Base-by-base conservation (phyloP, 208 protist species). In the Polymyxa betae region DNA sequence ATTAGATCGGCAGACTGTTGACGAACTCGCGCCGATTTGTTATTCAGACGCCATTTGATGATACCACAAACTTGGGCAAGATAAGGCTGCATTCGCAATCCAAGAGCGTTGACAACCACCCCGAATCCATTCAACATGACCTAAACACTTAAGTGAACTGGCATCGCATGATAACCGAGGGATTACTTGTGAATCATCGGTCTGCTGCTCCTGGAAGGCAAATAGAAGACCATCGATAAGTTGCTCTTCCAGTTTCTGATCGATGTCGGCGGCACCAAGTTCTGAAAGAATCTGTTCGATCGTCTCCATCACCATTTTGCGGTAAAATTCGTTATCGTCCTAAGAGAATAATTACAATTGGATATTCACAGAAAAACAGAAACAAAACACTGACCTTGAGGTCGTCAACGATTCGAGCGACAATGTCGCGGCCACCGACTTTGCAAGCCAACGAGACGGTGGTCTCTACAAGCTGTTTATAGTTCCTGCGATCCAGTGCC, bases 151-250 rank as follows among this genome's bases (percentile, higher is more conserved):
- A 24, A 29, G 5, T 5, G 24, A 60, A 29, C 24, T 29, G 12
- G 49, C 24, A 24, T 24, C 5, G 5, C 5, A 60, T 29, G 49
- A 60, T 5, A 60, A 5, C 12, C 49, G 49, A 60, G 12, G 49
- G 12, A 5, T 29, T 60, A 60, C 94, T 87, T 96, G 96, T 0
- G 94, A 92, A 46, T 98, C 97, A 12, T 97, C 95, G 0, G 91
- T 93, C 41, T 95, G 96, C 92, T 99, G 97, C 92, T 92, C 88
- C 46, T 98, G 96, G 92, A 99, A 98, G 0, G 98, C 97, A 54
- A 97, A 97, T 32, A 98, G 90, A 41, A 99, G 97, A 92, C 98
- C 98, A 92, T 99, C 98, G 10, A 99, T 95, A n/a, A 99, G 93
- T 54, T 95, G 93, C 29, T 97, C 94, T 87, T 99, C 96, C 0